phyloP scores from a whole-genome alignment of 2,329 filamentous ascomycete genomes.

The Aspergillus pseudoterreus region DNA sequence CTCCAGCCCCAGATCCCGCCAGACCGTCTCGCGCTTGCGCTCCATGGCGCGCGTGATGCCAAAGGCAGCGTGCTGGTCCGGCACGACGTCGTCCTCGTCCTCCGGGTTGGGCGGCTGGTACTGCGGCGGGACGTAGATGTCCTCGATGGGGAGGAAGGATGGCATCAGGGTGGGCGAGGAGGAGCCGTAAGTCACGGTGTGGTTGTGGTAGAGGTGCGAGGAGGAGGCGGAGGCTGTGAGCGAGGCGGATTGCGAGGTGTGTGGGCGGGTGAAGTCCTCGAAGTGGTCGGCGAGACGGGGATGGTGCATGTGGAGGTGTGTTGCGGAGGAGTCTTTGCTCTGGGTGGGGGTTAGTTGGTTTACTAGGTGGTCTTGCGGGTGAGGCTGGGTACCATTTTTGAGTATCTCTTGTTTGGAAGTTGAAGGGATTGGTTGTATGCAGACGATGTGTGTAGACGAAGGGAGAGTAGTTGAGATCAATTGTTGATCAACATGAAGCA shows the following conservation, averaged over 20 bases:
- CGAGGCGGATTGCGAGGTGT: constrained; percentile 26
- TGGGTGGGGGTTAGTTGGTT: constrained; percentile 13
- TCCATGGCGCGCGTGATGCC: constrained; percentile 62
- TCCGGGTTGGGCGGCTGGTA: constrained; percentile 63
- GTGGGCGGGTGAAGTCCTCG: constrained; percentile 48
- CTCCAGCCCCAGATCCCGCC: constrained; percentile 51
- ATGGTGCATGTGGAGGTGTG: constrained; percentile 47
- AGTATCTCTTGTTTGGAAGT: neutral
- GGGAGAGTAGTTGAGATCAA: neutral
- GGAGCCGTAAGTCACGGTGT: constrained; percentile 26
- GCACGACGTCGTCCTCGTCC: constrained; percentile 65
- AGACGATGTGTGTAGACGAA: neutral
- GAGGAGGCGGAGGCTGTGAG: constrained; percentile 8
- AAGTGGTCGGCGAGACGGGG: constrained; percentile 48
- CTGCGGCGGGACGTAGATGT: constrained; percentile 58
- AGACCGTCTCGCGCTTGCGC: constrained; percentile 50
- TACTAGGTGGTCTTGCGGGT: neutral
- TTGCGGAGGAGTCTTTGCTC: constrained; percentile 50
- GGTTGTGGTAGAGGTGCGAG: constrained; percentile 14
- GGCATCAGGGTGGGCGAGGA: constrained; percentile 32
- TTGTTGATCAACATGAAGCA: too few species aligned
- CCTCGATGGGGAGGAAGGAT: constrained; percentile 52
- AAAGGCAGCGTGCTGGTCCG: constrained; percentile 65
- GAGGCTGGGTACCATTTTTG: neutral
- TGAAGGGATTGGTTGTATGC: neutral